Base-by-base conservation (phyloP, 140 eudicot genomes). In the Anethum foeniculum region DNA sequence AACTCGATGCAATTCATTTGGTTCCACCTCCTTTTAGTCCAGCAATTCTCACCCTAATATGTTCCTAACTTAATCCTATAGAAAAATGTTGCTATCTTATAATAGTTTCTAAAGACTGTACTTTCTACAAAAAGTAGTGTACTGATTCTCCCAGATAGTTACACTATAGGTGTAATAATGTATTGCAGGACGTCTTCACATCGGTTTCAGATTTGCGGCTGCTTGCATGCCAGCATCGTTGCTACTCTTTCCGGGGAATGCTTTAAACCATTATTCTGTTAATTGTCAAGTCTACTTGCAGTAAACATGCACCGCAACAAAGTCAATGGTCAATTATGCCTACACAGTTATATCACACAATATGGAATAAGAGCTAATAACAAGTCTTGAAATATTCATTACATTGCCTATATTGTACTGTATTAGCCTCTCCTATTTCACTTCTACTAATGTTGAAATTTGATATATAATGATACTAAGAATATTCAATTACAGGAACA, bases 401-500 rank as follows among this genome's bases (percentile, higher is more conserved):
- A 75, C 1, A 25, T 23, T 12, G n/a, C 49, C 60, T 78, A 11
- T 21, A 46, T n/a, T 78, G n/a, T 39, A 9, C 71, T 71, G 27
- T 48, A 30, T 76, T 74, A 2, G 38, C 34, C 34, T 15, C 47
- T 13, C 44, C 0, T n/a, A 5, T 43, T 3, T 36, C 62, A 12
- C 64, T 28, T 21, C 7, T 47, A 41, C 19, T 27, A 47, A 8
- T 75, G n/a, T 34, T 51, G 16, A 27, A 34, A 47, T 81, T 15
- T 44, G 18, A 76, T 76, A 41, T 71, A 39, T 68, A 62, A 67
- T 52, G 43, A 79, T 81, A 47, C 44, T 79, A 51, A 23, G 79
- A 73, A 65, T 36, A 49, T 41, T 71, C n/a, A 80, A 75, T 41
- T 81, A 54, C 87, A 93, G 98, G 89, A 91, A 93, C 92, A 93